phyloP scores from a whole-genome alignment of 306 rosid genomes.

The Gleditsia sinensis region DNA sequence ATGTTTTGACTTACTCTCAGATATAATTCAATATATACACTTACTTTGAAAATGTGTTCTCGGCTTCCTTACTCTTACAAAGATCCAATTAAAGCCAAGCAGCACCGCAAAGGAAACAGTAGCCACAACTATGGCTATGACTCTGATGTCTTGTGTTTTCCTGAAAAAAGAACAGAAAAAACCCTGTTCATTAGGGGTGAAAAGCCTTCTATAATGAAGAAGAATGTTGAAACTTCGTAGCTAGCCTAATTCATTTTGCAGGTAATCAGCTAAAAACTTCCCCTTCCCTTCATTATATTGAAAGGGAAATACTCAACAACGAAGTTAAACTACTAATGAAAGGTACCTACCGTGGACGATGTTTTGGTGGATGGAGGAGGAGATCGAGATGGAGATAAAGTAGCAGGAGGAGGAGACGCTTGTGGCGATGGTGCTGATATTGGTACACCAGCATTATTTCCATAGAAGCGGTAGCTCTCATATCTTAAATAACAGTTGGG shows the following conservation, averaged over 20 bases:
- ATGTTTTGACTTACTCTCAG: background rate
- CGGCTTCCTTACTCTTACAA: slow-evolving; percentile 33
- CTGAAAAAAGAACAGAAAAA: slow-evolving; percentile 40
- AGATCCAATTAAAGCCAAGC: slow-evolving; percentile 26
- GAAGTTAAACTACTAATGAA: too few relatives aligned
- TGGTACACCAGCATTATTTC: too few relatives aligned
- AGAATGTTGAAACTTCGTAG: background rate
- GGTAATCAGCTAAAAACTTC: background rate
- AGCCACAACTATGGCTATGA: slow-evolving; percentile 27
- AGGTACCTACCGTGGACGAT: too few relatives aligned
- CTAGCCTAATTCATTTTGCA: background rate
- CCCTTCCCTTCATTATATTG: background rate
- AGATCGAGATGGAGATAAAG: too few relatives aligned
- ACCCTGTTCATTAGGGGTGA: background rate
- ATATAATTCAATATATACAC: background rate
- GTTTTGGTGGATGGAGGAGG: too few relatives aligned
- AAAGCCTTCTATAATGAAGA: background rate
- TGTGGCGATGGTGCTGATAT: too few relatives aligned
- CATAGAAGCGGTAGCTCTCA: too few relatives aligned
- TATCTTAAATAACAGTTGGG: too few relatives aligned
- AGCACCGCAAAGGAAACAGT: slow-evolving; percentile 28
- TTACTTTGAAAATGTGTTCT: slow-evolving; percentile 23
- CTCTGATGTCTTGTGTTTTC: slow-evolving; percentile 10
- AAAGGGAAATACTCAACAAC: too few relatives aligned
- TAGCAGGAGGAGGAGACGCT: too few relatives aligned